Percentiles rank a stretch among this genome's conserved stretches.
Evolutionary conservation across 148 eudicot species (phyloP).

Genomic region (Salicornia ramosissima): DNA sequence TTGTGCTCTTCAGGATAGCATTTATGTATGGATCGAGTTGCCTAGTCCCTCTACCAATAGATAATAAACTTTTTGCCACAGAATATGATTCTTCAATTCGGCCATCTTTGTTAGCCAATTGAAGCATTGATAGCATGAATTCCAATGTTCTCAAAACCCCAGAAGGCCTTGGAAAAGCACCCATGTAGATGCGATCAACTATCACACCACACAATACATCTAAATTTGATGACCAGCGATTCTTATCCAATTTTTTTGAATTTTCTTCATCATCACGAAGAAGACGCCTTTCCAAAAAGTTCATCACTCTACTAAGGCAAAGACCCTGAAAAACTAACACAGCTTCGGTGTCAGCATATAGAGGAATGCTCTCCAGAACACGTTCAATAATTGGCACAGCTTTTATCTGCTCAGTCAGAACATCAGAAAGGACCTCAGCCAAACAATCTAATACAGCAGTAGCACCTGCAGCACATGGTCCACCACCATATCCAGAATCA

Average conservation of each 20-base stretch:
- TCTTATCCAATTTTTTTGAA: conserved; percentile 84
- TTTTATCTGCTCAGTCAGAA: conserved; percentile 84
- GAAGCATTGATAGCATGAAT: conserved; percentile 89
- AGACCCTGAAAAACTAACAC: conserved; percentile 90
- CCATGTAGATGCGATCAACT: conserved; percentile 97
- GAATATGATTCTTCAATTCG: conserved; percentile 83
- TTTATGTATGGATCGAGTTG: conserved; percentile 84
- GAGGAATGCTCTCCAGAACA: conserved; percentile 81
- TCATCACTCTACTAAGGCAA: conserved; percentile 92
- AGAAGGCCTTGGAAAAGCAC: conserved; percentile 88
- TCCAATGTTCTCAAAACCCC: conserved; percentile 78
- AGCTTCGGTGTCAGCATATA: conserved; percentile 76
- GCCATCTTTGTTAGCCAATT: conserved; percentile 95
- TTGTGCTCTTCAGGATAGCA: conserved; percentile 77
- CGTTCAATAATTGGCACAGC: conserved; percentile 67
- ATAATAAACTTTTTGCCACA: conserved; percentile 66
- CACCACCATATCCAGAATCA: conserved; percentile 91
- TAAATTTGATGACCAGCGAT: conserved; percentile 80
- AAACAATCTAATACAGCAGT: conserved; percentile 84
- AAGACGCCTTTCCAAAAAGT: conserved; percentile 93
- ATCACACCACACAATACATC: conserved; percentile 82
- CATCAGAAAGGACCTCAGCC: conserved; percentile 88
- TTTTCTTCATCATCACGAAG: conserved; percentile 92
- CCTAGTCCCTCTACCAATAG: conserved; percentile 84
- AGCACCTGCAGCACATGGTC: conserved; percentile 94